phyloP scores from a whole-genome alignment of 257 asterid species.

The Solanum sejunctum region DNA sequence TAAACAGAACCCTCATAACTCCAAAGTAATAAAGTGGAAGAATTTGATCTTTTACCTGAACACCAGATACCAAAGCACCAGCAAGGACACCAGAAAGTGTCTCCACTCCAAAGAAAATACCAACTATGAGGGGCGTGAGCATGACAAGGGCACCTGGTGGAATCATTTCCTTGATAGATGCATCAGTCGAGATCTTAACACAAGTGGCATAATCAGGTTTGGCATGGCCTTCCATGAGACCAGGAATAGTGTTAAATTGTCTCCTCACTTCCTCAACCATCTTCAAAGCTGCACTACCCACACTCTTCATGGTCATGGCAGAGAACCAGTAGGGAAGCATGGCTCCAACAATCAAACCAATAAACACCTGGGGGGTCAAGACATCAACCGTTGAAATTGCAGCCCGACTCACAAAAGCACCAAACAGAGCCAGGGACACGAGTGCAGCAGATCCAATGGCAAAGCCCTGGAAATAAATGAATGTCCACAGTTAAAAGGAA shows the following conservation, averaged over 20 bases:
- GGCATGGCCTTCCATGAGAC: conserved; percentile 71
- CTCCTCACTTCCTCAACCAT: conserved; percentile 93
- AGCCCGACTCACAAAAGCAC: conserved; percentile 91
- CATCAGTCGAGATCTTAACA: conserved; percentile 87
- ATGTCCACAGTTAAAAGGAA: not conserved
- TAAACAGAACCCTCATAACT: not conserved
- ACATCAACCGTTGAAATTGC: conserved; percentile 66
- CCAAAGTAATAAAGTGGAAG: not conserved
- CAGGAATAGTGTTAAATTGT: conserved; percentile 80
- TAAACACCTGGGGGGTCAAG: conserved; percentile 82
- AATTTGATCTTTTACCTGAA: conserved; percentile 40
- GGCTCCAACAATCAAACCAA: conserved; percentile 78
- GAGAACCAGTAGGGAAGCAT: conserved; percentile 98
- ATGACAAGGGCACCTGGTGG: conserved; percentile 95
- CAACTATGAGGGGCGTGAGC: conserved; percentile 85
- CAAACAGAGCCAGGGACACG: conserved; percentile 79
- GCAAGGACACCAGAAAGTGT: conserved; percentile 88
- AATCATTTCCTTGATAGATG: conserved; percentile 86
- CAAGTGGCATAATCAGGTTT: conserved; percentile 87
- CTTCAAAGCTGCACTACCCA: conserved; percentile 83
- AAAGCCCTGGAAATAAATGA: conserved; percentile 40
- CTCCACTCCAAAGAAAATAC: conserved; percentile 78
- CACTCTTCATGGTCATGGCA: conserved; percentile 98
- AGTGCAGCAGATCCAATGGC: conserved; percentile 98
- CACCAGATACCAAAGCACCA: conserved; percentile 87